A percentile compares a stretch with the other conserved stretches of the same genome.
Conservation (phyloP, 371 early-diverging fungal species). For the Mucor saturninus region DNA sequence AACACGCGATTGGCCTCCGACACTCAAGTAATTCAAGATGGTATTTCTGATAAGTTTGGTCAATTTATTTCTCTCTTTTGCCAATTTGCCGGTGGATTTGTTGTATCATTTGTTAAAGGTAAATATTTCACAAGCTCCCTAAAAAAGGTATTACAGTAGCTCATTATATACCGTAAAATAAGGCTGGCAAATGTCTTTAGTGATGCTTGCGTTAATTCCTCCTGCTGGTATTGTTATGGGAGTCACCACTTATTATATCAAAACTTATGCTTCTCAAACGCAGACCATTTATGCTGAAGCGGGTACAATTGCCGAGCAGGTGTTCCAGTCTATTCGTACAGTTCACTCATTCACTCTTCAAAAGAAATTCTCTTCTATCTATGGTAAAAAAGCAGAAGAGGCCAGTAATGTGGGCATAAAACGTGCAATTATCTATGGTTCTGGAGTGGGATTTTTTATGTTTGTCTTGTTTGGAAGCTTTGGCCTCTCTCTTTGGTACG, state of each 20-base stretch:
- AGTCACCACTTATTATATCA: conserved; percentile 69
- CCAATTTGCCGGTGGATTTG: conserved; percentile 22
- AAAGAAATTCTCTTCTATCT: conserved; percentile 65
- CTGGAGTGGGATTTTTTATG: conserved; percentile 65
- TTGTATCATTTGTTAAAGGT: conserved; percentile 66
- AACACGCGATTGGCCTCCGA: conserved; percentile 76
- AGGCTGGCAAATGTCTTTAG: conserved; percentile 74
- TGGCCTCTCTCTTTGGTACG: conserved; percentile 81
- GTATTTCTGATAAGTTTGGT: conserved; percentile 85
- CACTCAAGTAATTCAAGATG: conserved; percentile 79
- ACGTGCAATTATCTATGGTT: conserved; percentile 52
- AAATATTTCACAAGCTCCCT: neutral
- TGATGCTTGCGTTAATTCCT: conserved; percentile 74
- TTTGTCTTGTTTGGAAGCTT: conserved; percentile 67
- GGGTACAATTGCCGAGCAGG: conserved; percentile 62
- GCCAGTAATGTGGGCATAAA: conserved; percentile 63
- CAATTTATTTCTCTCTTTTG: conserved; percentile 66
- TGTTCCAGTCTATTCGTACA: conserved; percentile 83
- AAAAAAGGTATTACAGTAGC: neutral
- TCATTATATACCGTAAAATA: conserved; percentile 28
- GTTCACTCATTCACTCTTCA: conserved; percentile 85
- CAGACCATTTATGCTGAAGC: conserved; percentile 47
- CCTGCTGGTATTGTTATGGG: conserved; percentile 47
- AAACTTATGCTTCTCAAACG: conserved; percentile 40
- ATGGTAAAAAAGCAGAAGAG: conserved; percentile 53